A percentile compares a stretch with the other conserved stretches of the same genome.
phyloP scores from a whole-genome alignment of 345 rosid species.

The Acer yangbiense region DNA sequence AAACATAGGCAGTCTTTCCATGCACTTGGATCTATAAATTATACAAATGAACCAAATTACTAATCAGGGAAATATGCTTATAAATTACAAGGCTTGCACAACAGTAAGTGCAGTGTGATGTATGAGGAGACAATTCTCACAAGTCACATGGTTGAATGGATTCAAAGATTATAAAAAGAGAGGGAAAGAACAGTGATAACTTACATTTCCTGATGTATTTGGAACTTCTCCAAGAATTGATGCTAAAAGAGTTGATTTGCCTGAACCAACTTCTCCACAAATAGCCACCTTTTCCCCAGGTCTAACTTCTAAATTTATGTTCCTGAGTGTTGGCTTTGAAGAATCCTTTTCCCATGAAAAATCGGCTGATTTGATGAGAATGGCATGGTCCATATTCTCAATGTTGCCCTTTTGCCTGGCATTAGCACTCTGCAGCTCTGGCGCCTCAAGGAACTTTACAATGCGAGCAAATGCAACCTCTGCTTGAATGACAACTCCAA shows the following conservation, averaged over 20 bases:
- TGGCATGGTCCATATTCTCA: slow-evolving; percentile 32
- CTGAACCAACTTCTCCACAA: slow-evolving; percentile 98
- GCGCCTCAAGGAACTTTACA: slow-evolving; percentile 77
- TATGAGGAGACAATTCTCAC: background rate
- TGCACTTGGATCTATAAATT: slow-evolving; percentile 60
- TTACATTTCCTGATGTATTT: slow-evolving; percentile 62
- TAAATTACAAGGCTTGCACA: background rate
- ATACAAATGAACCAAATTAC: slow-evolving; percentile 3
- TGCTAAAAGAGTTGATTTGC: slow-evolving; percentile 89
- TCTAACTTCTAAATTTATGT: slow-evolving; percentile 55
- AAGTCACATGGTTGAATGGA: background rate
- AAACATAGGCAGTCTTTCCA: slow-evolving; percentile 88
- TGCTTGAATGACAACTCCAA: slow-evolving; percentile 86
- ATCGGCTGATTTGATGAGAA: slow-evolving; percentile 56
- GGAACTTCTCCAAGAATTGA: slow-evolving; percentile 94
- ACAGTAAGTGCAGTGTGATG: no score
- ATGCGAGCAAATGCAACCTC: slow-evolving; percentile 84
- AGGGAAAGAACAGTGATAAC: slow-evolving; percentile 21
- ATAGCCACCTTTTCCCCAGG: slow-evolving; percentile 80
- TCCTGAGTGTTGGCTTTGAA: slow-evolving; percentile 58
- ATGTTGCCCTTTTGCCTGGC: slow-evolving; percentile 35
- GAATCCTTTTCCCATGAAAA: slow-evolving; percentile 84
- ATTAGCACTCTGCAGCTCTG: slow-evolving; percentile 69
- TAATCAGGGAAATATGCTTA: background rate
- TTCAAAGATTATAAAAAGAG: background rate